Percentiles rank a stretch among this genome's conserved stretches.
phyloP scores from a whole-genome alignment of 2,329 filamentous ascomycete species.

The Trichophyton mentagrophytes region DNA sequence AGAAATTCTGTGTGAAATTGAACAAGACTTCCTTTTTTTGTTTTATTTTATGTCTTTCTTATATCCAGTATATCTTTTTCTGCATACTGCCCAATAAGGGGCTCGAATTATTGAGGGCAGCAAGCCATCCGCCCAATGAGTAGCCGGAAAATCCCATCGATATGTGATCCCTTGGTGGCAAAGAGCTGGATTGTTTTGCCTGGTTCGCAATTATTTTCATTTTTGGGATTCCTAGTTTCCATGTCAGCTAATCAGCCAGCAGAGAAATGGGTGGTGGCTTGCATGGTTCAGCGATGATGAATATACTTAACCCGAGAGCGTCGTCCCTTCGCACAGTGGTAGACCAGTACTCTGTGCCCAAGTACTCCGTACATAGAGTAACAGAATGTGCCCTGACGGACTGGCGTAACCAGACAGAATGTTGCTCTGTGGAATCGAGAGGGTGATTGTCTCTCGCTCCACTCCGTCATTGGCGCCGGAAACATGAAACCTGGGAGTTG shows the following conservation, averaged over 20 bases:
- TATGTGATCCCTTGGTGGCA: background rate
- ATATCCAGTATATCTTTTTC: background rate
- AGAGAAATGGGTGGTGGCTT: slow-evolving; percentile 1
- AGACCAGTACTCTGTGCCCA: background rate
- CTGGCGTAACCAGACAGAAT: background rate
- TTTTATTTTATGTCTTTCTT: background rate
- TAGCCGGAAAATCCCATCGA: background rate
- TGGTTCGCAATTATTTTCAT: background rate
- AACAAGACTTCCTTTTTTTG: background rate
- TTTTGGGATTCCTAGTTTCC: background rate
- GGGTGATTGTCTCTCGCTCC: background rate
- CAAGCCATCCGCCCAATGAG: background rate
- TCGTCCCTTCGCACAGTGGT: too few species aligned
- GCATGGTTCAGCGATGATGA: background rate
- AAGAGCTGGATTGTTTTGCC: background rate
- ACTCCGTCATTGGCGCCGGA: background rate
- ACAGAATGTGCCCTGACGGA: background rate
- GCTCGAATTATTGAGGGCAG: background rate
- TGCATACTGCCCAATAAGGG: background rate
- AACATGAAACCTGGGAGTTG: background rate
- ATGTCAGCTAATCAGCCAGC: background rate
- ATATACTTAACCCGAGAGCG: background rate
- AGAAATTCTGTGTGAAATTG: background rate
- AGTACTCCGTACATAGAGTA: background rate
- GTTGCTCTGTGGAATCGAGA: background rate